A percentile compares a stretch with the other conserved stretches of the same genome.
Conservation (phyloP, 2,329 filamentous ascomycete genomes). For the Calonectria pseudoturangicola region DNA sequence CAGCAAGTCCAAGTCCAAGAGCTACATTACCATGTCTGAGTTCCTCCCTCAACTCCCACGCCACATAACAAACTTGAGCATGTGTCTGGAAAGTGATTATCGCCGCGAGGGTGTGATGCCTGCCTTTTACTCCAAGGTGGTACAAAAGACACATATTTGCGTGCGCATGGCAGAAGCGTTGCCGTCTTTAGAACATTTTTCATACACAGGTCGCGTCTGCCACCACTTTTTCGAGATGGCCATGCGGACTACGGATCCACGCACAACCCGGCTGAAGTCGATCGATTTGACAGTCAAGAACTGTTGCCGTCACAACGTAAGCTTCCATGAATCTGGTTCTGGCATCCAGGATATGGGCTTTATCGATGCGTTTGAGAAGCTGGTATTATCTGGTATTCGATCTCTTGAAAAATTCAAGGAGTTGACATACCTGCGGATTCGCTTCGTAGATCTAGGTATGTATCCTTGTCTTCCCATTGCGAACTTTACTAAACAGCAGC, state of each 20-base stretch:
- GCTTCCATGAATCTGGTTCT: constrained; percentile 78
- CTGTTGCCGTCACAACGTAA: constrained; percentile 76
- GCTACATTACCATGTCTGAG: constrained; percentile 80
- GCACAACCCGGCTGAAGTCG: constrained; percentile 74
- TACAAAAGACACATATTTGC: constrained; percentile 79
- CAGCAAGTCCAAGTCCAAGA: constrained; percentile 84
- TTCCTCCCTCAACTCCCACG: constrained; percentile 75
- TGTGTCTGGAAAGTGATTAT: constrained; percentile 84
- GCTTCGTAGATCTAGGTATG: constrained; percentile 83
- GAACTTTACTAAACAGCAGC: constrained; percentile 44
- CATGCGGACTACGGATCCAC: constrained; percentile 68
- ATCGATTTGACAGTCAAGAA: constrained; percentile 85
- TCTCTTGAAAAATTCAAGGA: constrained; percentile 75
- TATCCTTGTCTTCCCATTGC: constrained; percentile 23
- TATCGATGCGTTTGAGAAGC: constrained; percentile 81
- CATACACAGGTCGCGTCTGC: constrained; percentile 84
- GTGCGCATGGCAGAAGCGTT: constrained; percentile 76
- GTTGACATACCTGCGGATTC: constrained; percentile 80
- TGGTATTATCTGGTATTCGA: constrained; percentile 78
- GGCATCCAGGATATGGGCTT: constrained; percentile 84
- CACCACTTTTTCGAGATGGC: constrained; percentile 79
- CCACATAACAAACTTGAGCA: constrained; percentile 77
- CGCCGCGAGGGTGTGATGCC: constrained; percentile 77
- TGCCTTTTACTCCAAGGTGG: constrained; percentile 76
- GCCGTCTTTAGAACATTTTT: constrained; percentile 79